Base-by-base conservation (phyloP, 495 filamentous ascomycete genomes). In the Penicillium daleae region DNA sequence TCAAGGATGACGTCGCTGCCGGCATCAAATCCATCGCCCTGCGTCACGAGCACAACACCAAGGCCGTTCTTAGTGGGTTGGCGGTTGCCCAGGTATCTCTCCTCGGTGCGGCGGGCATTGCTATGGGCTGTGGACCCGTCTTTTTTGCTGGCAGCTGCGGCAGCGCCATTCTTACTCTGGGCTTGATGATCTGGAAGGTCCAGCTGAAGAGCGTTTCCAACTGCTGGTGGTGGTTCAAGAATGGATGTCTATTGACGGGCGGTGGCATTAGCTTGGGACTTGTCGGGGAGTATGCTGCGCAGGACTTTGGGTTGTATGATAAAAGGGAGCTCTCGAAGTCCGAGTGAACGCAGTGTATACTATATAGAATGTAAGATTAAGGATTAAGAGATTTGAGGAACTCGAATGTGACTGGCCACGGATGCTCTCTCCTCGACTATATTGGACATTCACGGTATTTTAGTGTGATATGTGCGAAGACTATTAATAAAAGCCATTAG, bases 191-290 rank as follows among this genome's bases (percentile, higher is more conserved):
- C 33, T 89, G 85, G 81, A 89, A 81, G 68, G 96, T 96, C 19
- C 90, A 90, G 57, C 71, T 99, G 64, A 92, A 95, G 74, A 88
- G 84, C 65, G 91, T 92, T 33, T 82, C 84, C 68, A 89, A 92
- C 69, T 99, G 95, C 69, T 97, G 93, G 93, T 93, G 92, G 89
- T 99, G 96, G 96, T 99, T 99, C 67, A 87, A 82, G 66, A 87
- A 89, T 66, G 90, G 89, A 24, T 87, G 85, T 56, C 84, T 86
- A 74, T 74, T 89, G 53, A 89, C 87, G 24, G 89, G 90, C 17
- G 89, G 89, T 32, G 86, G 81, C 2, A 86, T 92, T 62, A 77
- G 85, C 7, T 56, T 84, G 53, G 89, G 89, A 7, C 68, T 92
- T 61, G 56, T 84, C n/a, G 81, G 78, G 2, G 89, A 92, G 60